Evolutionary conservation across 306 rosid species (phyloP), one percentile per base, ranked within the genome.

Genomic region (Clitoria ternatea): DNA sequence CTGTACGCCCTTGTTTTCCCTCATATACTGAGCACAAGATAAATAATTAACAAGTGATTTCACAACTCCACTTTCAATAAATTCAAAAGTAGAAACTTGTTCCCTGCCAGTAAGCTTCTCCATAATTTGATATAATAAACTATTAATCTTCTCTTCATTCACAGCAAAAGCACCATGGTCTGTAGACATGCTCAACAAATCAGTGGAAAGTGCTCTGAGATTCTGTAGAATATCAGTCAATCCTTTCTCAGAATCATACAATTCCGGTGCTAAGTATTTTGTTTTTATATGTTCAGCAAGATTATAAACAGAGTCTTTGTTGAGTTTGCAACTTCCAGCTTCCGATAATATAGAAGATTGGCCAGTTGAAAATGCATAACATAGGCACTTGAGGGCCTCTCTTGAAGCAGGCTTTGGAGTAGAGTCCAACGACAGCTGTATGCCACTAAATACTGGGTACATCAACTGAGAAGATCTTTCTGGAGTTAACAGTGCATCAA

Each of bases 71-170:
- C 97, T 91, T 78, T 95, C 99, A 64, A 89, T 79, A 72, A 95
- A 95, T 66, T 95, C 99, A 83, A 95, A 95, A 54, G 99, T 95
- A 62, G 99, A 95, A 78, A 95, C 87, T 72, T 89, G 85, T 56
- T 95, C 99, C 56, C 78, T 80, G 73, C 96, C 90, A 55, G 82
- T 75, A 40, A 95, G 90, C 85, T 75, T 87, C 69, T 76, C 86
- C 82, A 95, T 73, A 61, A 95, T 77, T 78, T 87, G 87, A 79
- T 72, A 72, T 70, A 91, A 76, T 69, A 86, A 62, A 66, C 63
- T 59, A 72, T 73, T 83, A 60, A 80, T 66, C 59, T 78, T 76
- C 67, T 88, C 96, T 75, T 91, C 96, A 61, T 67, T 50, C 73
- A 77, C 80, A 62, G 75, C 80, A 82, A 76, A 79, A 70, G 76